A percentile compares a stretch with the other conserved stretches of the same genome.
These are phyloP conservation scores for Suhomyces coccinellae DNA, from an alignment of 1,139 yeast genomes.

Conservation along the genomic window DNA sequence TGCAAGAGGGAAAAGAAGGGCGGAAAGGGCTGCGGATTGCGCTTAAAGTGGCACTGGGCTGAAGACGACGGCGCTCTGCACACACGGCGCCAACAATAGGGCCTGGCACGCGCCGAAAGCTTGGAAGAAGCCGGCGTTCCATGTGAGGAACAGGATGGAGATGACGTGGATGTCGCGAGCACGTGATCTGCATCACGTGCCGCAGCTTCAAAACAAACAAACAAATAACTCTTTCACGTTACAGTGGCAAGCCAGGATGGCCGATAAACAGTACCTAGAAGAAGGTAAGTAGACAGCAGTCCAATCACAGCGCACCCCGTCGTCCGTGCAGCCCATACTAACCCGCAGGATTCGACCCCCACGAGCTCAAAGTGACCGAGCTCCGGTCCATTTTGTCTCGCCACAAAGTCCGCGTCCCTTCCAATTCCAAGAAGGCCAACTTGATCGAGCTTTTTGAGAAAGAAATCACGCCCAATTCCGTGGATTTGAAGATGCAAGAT, in stretches of 20 bases:
- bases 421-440: constrained; percentile 63
- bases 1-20: no score
- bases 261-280: constrained; percentile 24
- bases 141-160: no score
- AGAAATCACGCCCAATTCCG: constrained; percentile 7
- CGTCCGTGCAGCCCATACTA: constrained; percentile 10
- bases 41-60: no score
- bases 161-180: constrained; percentile 1
- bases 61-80: no score
- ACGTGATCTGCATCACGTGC: not conserved
- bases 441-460: constrained; percentile 42
- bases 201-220: constrained; percentile 6
- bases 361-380: constrained; percentile 59
- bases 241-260: constrained; percentile 17
- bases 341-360: constrained; percentile 59
- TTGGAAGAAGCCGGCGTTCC: not conserved
- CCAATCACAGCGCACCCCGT: not conserved
- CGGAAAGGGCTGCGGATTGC: no score
- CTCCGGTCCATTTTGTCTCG: constrained; percentile 61
- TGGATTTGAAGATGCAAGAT: not conserved
- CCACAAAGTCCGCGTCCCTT: constrained; percentile 55
- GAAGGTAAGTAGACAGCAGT: constrained; percentile 21
- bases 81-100: no score
- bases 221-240: constrained; percentile 8
- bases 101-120: not conserved